Evolutionary conservation across 106 monocot species (phyloP), one percentile per base, ranked within the genome.

Genomic region (Allium fistulosum): DNA sequence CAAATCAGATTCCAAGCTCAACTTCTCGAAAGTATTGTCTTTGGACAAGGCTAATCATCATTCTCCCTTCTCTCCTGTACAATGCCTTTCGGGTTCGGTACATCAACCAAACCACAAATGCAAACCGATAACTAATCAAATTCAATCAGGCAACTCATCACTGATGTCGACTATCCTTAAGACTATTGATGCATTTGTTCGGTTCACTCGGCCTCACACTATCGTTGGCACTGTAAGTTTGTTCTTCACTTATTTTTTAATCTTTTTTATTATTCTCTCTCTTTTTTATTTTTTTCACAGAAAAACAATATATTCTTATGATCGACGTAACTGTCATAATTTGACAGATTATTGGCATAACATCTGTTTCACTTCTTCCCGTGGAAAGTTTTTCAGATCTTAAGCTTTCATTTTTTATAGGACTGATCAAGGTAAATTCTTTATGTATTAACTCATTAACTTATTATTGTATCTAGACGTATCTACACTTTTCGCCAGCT

Each of bases 171-270:
- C 7, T 11, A 4, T 63, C 22, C 12, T 17, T 46, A 66, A 78
- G 49, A 49, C 45, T 14, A 17, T 78, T 22, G 48, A 70, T 58
- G 72, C 82, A 15, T 82, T 82, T 27, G 65, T 55, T 60, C 58
- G 53, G 17, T 82, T 82, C 50, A 78, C 71, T 55, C 78, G 82
- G 49, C 82, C 82, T 13, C 77, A 78, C 62, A 82, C 82, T 28
- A 28, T 82, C 7, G 53, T 82, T 5, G 82, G 82, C 57, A 82
- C 81, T 69, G 81, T 74, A 61, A 78, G 81, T 69, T 22, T 64
- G 11, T 49, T 9, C 3, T 12, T 27, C 53, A 0, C 17, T 22
- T 22, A 22, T 22, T 22, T n/a, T 22, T 22, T 22, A 1, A 22
- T 22, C 22, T 1, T 50, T 28, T 9, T 13, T 66, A 8, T 15